Evolutionary conservation across 345 rosid genomes (phyloP).

Genomic region (Rhizophora apiculata): DNA sequence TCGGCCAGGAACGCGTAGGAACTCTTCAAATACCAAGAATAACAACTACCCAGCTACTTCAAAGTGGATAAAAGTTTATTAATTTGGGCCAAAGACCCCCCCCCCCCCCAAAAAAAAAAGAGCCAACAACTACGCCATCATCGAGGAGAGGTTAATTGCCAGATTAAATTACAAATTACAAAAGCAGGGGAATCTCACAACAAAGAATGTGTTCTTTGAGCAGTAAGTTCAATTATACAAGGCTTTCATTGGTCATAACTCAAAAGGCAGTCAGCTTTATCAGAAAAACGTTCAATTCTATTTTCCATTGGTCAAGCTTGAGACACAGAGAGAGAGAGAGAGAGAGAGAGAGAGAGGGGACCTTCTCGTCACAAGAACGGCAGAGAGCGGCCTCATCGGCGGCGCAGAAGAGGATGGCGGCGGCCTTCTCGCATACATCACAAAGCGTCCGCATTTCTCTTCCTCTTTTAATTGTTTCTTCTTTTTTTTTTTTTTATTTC

Average conservation of each 20-base stretch:
- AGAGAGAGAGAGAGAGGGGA: neutral
- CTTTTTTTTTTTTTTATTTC: neutral
- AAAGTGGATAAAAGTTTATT: neutral
- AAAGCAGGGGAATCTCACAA: neutral
- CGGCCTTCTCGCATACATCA: slow-evolving; percentile 71
- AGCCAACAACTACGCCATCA: neutral
- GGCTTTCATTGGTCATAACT: no score
- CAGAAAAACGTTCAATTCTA: neutral
- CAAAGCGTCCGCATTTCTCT: slow-evolving; percentile 63
- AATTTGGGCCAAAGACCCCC: neutral
- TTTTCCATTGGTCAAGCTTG: neutral
- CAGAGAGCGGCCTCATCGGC: slow-evolving; percentile 90
- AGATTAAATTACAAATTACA: neutral
- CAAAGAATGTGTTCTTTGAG: neutral
- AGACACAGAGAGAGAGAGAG: neutral
- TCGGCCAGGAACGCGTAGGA: neutral
- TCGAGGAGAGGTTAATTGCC: neutral
- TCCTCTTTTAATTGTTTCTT: neutral
- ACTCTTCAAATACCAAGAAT: neutral
- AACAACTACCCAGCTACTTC: slow-evolving; percentile 5
- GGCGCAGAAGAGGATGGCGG: slow-evolving; percentile 81
- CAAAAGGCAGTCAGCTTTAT: neutral
- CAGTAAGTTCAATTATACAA: neutral
- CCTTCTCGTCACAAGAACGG: slow-evolving; percentile 78
- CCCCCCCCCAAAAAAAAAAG: neutral